Conservation (phyloP, 768 basidiomycete genomes). For the Pisolithus tinctorius region DNA sequence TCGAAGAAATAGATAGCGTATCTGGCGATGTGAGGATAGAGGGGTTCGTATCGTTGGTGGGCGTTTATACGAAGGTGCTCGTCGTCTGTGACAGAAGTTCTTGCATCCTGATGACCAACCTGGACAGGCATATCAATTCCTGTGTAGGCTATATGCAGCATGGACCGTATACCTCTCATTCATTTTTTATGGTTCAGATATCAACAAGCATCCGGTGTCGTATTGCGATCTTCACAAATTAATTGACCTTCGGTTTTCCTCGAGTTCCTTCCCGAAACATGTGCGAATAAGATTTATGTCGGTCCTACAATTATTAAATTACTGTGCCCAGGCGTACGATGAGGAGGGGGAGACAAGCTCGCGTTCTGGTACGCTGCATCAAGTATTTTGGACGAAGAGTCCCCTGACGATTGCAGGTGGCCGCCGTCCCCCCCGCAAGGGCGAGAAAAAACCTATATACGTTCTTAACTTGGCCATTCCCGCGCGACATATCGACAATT, state of each 20-base stretch:
- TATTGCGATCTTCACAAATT: constrained; percentile 59
- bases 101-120: constrained; percentile 17
- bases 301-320: constrained; percentile 2
- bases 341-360: constrained; percentile 48
- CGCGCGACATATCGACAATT: constrained; percentile 62
- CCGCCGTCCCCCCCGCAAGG: constrained; percentile 72
- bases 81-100: constrained; percentile 10
- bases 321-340: constrained; percentile 51
- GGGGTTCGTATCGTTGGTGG: constrained; percentile 83
- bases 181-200: constrained; percentile 39
- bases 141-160: constrained; percentile 50
- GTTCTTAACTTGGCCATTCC: constrained; percentile 72
- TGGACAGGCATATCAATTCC: constrained; percentile 71
- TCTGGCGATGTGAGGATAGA: constrained; percentile 50
- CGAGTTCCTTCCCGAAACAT: constrained; percentile 69
- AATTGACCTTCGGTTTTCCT: constrained; percentile 59
- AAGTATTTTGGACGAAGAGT: constrained; percentile 6
- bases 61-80: constrained; percentile 62
- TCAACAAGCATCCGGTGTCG: constrained; percentile 71
- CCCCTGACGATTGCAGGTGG: constrained; percentile 31
- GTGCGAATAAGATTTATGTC: constrained; percentile 31
- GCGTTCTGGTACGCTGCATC: constrained; percentile 11
- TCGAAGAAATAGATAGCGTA: constrained; percentile 52
- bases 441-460: constrained; percentile 76
- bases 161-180: not conserved